phyloP scores from a whole-genome alignment of 1,284 basidiomycete species.

The Pyrrhoderma noxium region DNA sequence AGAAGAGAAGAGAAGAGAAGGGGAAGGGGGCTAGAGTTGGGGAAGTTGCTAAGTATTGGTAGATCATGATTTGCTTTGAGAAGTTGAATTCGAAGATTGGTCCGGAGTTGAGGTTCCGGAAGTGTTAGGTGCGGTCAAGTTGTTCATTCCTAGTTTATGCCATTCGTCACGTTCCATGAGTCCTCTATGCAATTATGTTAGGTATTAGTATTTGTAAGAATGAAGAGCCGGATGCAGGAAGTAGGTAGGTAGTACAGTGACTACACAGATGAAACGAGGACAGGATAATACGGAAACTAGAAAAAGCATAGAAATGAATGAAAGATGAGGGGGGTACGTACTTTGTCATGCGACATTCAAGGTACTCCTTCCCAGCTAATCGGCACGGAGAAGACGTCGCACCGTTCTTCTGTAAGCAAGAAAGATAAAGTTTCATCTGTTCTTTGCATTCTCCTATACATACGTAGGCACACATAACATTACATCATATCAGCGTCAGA shows the following conservation, averaged over 20 bases:
- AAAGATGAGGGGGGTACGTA: slow-evolving; percentile 36
- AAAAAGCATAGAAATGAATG: not conserved
- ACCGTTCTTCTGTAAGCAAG: slow-evolving; percentile 72
- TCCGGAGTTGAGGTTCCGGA: no score
- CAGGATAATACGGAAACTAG: no score
- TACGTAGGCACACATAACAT: slow-evolving; percentile 9
- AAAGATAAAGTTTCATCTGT: slow-evolving; percentile 81
- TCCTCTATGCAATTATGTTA: slow-evolving; percentile 42
- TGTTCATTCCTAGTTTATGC: slow-evolving; percentile 74
- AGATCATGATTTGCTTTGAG: no score
- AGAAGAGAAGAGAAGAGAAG: no score
- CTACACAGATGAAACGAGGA: no score
- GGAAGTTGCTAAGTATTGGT: no score
- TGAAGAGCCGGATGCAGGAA: not conserved
- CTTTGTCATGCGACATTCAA: slow-evolving; percentile 93
- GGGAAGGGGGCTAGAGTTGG: no score
- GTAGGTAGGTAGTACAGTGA: no score
- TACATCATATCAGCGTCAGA: no score
- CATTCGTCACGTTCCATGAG: slow-evolving; percentile 88
- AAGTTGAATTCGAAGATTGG: no score
- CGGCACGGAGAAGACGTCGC: slow-evolving; percentile 81
- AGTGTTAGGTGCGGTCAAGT: slow-evolving; percentile 28
- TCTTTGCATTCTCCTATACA: slow-evolving; percentile 84
- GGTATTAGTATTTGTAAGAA: slow-evolving; percentile 11
- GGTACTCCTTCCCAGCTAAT: slow-evolving; percentile 71